A percentile compares a stretch with the other conserved stretches of the same genome.
Evolutionary conservation across 1,284 basidiomycete genomes (phyloP).

Genomic region (Coniferiporia weirii): DNA sequence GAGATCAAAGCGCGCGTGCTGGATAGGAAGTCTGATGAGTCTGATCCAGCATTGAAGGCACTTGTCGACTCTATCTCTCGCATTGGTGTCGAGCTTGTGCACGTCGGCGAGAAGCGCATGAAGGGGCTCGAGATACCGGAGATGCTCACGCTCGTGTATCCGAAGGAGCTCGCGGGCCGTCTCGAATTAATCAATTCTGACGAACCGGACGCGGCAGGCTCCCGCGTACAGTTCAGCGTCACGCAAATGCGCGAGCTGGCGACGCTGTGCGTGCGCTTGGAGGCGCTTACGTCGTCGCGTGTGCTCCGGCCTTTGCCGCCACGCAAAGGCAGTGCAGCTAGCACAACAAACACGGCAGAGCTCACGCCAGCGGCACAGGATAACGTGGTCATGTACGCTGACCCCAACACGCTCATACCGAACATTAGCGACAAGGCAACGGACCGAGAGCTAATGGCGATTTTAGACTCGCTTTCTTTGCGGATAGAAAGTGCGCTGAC

Average conservation of each 20-base stretch:
- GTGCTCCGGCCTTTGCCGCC: conserved; percentile 50
- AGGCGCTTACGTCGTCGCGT: conserved; percentile 68
- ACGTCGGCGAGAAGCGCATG: conserved; percentile 86
- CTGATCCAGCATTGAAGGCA: conserved; percentile 41
- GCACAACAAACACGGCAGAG: conserved; percentile 19
- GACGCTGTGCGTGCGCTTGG: conserved; percentile 75
- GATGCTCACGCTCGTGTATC: conserved; percentile 81
- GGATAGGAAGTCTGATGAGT: conserved; percentile 47
- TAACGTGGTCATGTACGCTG: conserved; percentile 44
- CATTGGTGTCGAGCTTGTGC: conserved; percentile 70
- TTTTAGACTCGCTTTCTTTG: conserved; percentile 71
- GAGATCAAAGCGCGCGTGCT: conserved; percentile 69
- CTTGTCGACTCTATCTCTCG: conserved; percentile 70
- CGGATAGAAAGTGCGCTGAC: conserved; percentile 80
- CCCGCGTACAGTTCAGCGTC: conserved; percentile 65
- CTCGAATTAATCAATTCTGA: conserved; percentile 49
- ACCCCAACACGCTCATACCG: conserved; percentile 68
- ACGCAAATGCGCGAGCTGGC: conserved; percentile 78
- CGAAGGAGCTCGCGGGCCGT: conserved; percentile 70
- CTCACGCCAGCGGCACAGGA: conserved; percentile 29
- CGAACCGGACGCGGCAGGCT: conserved; percentile 40
- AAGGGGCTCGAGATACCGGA: conserved; percentile 94
- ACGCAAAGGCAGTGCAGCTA: conserved; percentile 45
- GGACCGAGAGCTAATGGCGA: conserved; percentile 69
- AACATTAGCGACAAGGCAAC: conserved; percentile 66